A percentile compares a stretch with the other conserved stretches of the same genome.
phyloP scores from a whole-genome alignment of 2,329 filamentous ascomycete genomes.

The Teratosphaeria gauchensis region DNA sequence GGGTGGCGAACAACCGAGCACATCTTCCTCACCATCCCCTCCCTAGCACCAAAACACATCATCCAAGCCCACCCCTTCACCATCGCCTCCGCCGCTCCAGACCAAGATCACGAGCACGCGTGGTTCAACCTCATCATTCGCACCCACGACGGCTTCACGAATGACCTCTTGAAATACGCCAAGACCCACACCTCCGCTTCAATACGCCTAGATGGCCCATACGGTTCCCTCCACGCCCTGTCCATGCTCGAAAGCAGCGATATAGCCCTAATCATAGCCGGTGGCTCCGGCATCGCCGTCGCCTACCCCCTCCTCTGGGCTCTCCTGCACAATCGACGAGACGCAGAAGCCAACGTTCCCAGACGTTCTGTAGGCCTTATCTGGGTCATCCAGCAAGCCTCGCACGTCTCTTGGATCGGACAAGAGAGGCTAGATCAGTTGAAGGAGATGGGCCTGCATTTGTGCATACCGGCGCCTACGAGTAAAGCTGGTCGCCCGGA shows the following conservation, averaged over 20 bases:
- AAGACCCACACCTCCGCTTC: constrained; percentile 32
- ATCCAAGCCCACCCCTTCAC: constrained; percentile 59
- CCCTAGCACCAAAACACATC: constrained; percentile 41
- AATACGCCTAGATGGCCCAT: constrained; percentile 54
- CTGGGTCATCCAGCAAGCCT: constrained; percentile 48
- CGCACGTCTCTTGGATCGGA: constrained; percentile 48
- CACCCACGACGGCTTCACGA: constrained; percentile 51
- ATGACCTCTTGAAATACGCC: constrained; percentile 45
- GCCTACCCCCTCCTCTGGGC: constrained; percentile 51
- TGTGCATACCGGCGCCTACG: constrained; percentile 48
- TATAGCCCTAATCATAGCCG: constrained; percentile 48
- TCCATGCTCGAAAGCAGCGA: constrained; percentile 42
- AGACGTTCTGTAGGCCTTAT: constrained; percentile 33
- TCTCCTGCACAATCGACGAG: constrained; percentile 11
- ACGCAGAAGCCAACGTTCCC: constrained; percentile 4
- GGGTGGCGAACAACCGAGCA: constrained; percentile 56
- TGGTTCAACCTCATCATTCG: constrained; percentile 51
- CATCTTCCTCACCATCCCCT: constrained; percentile 52
- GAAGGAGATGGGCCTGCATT: constrained; percentile 39
- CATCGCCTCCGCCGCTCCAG: constrained; percentile 51
- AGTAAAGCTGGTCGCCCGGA: constrained; percentile 45
- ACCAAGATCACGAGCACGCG: constrained; percentile 31
- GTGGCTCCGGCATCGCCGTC: constrained; percentile 57
- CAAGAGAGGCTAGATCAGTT: constrained; percentile 41
- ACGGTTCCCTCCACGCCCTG: constrained; percentile 50